Conservation (phyloP, 352 stramenopile species). For the Pythium utonaiense region DNA sequence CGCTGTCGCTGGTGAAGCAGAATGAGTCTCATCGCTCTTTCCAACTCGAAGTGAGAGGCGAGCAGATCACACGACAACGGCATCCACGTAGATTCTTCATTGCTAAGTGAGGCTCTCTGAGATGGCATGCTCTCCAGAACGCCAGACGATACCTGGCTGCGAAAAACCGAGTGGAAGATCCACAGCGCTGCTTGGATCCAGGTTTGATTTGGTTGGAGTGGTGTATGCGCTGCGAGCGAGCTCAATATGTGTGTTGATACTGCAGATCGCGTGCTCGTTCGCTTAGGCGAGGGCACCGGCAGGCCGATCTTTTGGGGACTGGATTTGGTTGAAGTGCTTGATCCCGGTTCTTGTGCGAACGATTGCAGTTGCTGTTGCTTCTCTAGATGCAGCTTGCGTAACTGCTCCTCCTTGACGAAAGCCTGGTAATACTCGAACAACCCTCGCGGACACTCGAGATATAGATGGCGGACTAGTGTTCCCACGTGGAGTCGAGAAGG, state of each 20-base stretch:
- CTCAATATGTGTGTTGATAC: neutral
- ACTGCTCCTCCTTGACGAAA: neutral
- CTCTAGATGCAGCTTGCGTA: constrained; percentile 10
- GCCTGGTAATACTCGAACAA: constrained; percentile 6
- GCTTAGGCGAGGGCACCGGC: neutral
- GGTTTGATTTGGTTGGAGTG: constrained; percentile 18
- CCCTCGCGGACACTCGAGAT: constrained; percentile 3
- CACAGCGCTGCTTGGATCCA: constrained; percentile 33
- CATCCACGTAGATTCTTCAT: neutral
- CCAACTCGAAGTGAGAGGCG: constrained; percentile 38
- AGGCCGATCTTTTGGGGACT: neutral
- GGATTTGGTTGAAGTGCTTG: neutral
- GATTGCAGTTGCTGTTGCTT: constrained; percentile 11
- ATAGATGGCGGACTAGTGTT: constrained; percentile 2
- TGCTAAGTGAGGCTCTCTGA: neutral
- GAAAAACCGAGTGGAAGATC: constrained; percentile 52
- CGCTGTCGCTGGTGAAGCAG: constrained; percentile 21
- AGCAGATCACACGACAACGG: constrained; percentile 26
- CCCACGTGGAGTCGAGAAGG: neutral
- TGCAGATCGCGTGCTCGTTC: neutral
- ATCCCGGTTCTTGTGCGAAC: neutral
- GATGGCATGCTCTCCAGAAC: neutral
- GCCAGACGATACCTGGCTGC: constrained; percentile 15
- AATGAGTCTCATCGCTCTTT: constrained; percentile 3
- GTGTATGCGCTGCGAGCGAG: neutral